A percentile compares a stretch with the other conserved stretches of the same genome.
phyloP scores from a whole-genome alignment of 805 yeast species.

The Metschnikowia lunata region DNA sequence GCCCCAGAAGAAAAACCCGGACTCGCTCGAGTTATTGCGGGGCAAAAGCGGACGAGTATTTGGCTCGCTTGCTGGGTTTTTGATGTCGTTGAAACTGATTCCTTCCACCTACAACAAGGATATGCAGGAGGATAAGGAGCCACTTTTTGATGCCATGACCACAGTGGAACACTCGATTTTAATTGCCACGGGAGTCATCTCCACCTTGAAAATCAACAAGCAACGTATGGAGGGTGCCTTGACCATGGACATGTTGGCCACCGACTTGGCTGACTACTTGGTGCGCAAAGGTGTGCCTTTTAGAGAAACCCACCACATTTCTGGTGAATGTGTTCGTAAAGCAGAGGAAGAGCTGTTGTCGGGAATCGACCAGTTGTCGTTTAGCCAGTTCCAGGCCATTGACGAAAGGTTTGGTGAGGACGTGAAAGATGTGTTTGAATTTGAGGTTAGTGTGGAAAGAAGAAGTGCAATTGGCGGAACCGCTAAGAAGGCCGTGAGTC shows the following conservation, averaged over 20 bases:
- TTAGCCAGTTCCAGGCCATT: constrained; percentile 74
- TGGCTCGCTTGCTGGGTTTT: constrained; percentile 90
- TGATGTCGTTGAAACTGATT: constrained; percentile 94
- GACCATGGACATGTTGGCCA: constrained; percentile 98
- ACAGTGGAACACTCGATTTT: constrained; percentile 92
- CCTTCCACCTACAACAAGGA: constrained; percentile 98
- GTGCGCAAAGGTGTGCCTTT: constrained; percentile 98
- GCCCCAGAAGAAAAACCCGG: constrained; percentile 99
- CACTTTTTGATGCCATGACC: constrained; percentile 84
- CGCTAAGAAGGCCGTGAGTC: constrained; percentile 81
- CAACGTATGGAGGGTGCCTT: constrained; percentile 81
- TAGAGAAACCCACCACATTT: constrained; percentile 98
- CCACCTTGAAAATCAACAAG: constrained; percentile 71
- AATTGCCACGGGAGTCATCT: constrained; percentile 94
- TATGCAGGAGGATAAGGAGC: constrained; percentile 98
- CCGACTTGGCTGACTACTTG: constrained; percentile 95
- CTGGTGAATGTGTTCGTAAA: constrained; percentile 92
- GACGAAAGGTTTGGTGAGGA: constrained; percentile 79
- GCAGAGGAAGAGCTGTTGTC: constrained; percentile 76
- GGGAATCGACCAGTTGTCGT: constrained; percentile 81
- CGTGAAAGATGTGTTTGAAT: constrained; percentile 80
- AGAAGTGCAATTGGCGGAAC: constrained; percentile 97
- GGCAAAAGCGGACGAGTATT: constrained; percentile 98
- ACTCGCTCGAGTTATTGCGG: constrained; percentile 87
- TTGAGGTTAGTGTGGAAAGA: constrained; percentile 93